A percentile compares a stretch with the other conserved stretches of the same genome.
phyloP scores from a whole-genome alignment of 2,329 filamentous ascomycete genomes.

The Aureobasidium sp. region DNA sequence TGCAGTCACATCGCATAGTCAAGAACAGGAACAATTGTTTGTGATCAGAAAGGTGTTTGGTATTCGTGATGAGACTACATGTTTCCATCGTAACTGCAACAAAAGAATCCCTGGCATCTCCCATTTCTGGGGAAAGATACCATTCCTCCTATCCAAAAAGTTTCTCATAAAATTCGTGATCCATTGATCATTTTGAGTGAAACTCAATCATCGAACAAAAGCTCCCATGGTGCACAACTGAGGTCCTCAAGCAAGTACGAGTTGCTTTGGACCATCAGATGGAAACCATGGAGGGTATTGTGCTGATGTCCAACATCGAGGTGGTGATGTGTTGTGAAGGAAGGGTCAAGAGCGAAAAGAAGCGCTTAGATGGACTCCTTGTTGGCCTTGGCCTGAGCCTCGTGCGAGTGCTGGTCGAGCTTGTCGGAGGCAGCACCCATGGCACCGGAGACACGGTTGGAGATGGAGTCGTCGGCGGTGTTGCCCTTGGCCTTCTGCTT shows the following conservation, averaged over 20 bases:
- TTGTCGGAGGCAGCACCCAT: conserved; percentile 46
- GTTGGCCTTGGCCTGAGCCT: conserved; percentile 41
- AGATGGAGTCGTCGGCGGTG: conserved; percentile 44
- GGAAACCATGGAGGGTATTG: not conserved
- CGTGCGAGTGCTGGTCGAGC: conserved; percentile 44
- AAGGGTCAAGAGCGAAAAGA: not conserved
- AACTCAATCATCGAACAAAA: not conserved
- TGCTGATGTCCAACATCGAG: not conserved
- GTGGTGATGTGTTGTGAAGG: not conserved
- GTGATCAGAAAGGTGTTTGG: not conserved
- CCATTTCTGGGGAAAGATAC: not conserved
- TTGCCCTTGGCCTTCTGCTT: conserved; percentile 53
- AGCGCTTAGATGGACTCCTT: conserved; percentile 30
- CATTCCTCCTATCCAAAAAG: not conserved
- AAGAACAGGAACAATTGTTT: not conserved
- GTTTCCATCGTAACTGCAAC: not conserved
- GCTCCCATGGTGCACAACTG: not conserved
- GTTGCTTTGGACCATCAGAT: not conserved
- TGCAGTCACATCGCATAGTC: no score
- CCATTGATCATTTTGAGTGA: not conserved
- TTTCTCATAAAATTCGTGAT: conserved; percentile 9
- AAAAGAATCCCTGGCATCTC: not conserved
- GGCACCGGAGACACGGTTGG: conserved; percentile 47
- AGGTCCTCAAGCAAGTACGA: not conserved
- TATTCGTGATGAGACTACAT: not conserved